Percentiles rank a stretch among this genome's conserved stretches.
Conservation (phyloP, 306 rosid species). For the Lotus japonicus region DNA sequence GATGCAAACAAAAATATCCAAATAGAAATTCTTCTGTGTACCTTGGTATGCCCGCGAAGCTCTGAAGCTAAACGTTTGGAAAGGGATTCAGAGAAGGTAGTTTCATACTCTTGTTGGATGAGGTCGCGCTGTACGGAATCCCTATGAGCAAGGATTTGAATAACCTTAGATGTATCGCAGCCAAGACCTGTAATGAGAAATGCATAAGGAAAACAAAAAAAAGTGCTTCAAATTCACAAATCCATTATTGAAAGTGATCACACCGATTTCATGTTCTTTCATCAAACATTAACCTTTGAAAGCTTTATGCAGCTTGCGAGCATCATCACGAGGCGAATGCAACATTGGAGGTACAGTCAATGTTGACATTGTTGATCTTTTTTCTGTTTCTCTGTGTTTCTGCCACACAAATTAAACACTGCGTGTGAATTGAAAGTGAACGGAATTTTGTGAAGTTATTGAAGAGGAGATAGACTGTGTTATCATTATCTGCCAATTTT, state of each 20-base stretch:
- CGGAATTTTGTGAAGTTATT: neutral
- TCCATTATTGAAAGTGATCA: too few species aligned
- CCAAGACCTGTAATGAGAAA: conserved; percentile 44
- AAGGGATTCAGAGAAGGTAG: conserved; percentile 44
- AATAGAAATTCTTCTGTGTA: neutral
- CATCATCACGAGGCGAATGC: conserved; percentile 56
- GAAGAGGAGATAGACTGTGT: too few species aligned
- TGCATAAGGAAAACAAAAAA: too few species aligned
- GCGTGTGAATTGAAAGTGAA: neutral
- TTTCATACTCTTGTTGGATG: conserved; percentile 63
- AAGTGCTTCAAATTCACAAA: too few species aligned
- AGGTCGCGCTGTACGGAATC: conserved; percentile 49
- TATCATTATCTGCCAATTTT: neutral
- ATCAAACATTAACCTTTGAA: too few species aligned
- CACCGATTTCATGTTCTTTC: too few species aligned
- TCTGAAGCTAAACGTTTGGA: conserved; percentile 49
- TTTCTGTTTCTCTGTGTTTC: neutral
- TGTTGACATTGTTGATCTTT: conserved; percentile 39
- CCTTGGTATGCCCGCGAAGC: conserved; percentile 61
- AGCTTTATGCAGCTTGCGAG: conserved; percentile 48
- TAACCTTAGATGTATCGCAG: conserved; percentile 48
- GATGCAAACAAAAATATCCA: neutral
- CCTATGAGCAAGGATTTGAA: conserved; percentile 64
- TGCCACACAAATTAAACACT: neutral
- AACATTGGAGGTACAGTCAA: conserved; percentile 39